These are phyloP conservation scores for Euphorbia corollata DNA, from an alignment of 441 rosid genomes.

Conservation along the genomic window DNA sequence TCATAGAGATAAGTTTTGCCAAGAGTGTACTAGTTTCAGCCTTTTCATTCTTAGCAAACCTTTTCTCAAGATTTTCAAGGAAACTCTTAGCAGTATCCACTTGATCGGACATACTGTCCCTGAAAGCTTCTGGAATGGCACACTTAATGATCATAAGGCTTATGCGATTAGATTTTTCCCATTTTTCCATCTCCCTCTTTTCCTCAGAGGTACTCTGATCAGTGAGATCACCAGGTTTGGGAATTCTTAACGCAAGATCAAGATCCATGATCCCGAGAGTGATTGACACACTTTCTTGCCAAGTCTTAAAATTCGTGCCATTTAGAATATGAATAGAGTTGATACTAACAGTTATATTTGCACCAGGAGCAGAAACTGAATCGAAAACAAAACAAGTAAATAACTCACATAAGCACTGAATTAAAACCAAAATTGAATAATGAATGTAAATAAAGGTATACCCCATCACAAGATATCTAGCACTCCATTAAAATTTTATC, in stretches of 20 bases:
- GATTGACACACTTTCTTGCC: not conserved
- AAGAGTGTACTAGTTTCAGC: not conserved
- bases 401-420: not conserved
- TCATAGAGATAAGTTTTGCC: not conserved
- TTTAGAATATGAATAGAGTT: not conserved
- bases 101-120: not conserved
- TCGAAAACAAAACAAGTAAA: not conserved
- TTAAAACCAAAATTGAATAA: not conserved
- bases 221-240: not conserved
- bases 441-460: too few species aligned
- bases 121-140: too few species aligned
- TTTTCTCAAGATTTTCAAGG: not conserved
- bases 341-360: not conserved
- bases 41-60: conserved; percentile 1
- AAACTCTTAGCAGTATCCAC: not conserved
- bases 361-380: not conserved
- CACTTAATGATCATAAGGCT: not conserved
- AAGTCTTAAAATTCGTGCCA: not conserved
- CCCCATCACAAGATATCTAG: not conserved
- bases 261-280: not conserved
- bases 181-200: not conserved
- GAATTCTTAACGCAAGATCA: too few species aligned
- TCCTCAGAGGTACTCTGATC: not conserved
- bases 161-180: not conserved
- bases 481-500: not conserved